These are phyloP conservation scores for Penicillium simplicissimum DNA, from an alignment of 495 filamentous ascomycete species.

Conservation along the genomic window DNA sequence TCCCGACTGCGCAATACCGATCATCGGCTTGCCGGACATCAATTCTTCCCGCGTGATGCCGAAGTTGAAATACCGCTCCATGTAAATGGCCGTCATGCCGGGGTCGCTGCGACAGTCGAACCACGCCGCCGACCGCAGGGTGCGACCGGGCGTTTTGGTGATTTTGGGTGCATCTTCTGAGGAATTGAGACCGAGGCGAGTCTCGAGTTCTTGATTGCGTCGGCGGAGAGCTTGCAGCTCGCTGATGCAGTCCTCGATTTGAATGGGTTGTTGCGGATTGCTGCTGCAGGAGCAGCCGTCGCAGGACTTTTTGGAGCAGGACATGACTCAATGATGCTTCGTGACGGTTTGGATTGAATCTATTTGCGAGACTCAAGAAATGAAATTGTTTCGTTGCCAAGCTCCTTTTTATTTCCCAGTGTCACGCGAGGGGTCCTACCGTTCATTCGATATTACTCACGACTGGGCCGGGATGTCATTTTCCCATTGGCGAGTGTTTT, in stretches of 20 bases:
- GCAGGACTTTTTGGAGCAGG: constrained; percentile 39
- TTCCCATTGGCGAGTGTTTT: constrained; percentile 7
- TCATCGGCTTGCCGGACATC: constrained; percentile 56
- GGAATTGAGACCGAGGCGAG: constrained; percentile 17
- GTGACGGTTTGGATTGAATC: background rate
- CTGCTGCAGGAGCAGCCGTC: constrained; percentile 42
- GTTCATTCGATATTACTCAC: constrained; percentile 8
- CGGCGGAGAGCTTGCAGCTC: constrained; percentile 27
- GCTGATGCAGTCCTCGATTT: constrained; percentile 30
- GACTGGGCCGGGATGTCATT: background rate
- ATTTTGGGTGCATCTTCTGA: constrained; percentile 10
- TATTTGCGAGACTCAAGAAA: background rate
- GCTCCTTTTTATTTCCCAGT: constrained; percentile 5
- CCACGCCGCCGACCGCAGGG: constrained; percentile 50
- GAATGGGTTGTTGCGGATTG: constrained; percentile 16
- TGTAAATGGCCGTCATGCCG: constrained; percentile 54
- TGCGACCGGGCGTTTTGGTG: constrained; percentile 27
- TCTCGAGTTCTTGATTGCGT: constrained; percentile 32
- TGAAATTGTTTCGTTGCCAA: background rate
- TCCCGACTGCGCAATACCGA: constrained; percentile 57
- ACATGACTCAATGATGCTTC: constrained; percentile 21
- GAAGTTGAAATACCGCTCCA: constrained; percentile 58
- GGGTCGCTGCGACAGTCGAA: constrained; percentile 48
- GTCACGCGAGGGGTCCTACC: constrained; percentile 7
- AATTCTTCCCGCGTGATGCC: constrained; percentile 55